Evolutionary conservation across 2,329 filamentous ascomycete species (phyloP).

Genomic region (Emydomyces testavorans): DNA sequence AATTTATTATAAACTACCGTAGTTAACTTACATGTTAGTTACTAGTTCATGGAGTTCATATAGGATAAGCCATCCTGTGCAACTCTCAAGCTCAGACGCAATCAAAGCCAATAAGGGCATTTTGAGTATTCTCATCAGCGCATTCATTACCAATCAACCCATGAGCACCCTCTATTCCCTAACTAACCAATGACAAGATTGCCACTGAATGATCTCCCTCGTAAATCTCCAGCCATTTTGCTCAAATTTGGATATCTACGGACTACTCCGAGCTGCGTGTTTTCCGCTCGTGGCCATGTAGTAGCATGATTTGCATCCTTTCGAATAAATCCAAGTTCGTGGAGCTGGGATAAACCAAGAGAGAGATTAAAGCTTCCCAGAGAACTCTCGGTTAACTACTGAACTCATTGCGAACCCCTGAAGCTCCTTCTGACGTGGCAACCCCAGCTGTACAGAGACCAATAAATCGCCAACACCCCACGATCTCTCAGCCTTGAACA

Average conservation of each 20-base stretch:
- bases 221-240: not conserved
- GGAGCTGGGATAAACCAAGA: slow-evolving; percentile 2
- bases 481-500: slow-evolving; percentile 9
- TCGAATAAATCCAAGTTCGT: not conserved
- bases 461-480: slow-evolving; percentile 1
- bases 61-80: not conserved
- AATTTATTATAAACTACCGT: no score
- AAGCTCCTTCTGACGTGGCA: slow-evolving; percentile 10
- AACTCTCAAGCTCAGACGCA: not conserved
- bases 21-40: not conserved
- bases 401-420: slow-evolving; percentile 6
- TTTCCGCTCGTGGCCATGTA: not conserved
- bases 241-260: not conserved
- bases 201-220: not conserved
- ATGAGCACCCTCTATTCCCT: not conserved
- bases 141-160: slow-evolving; percentile 6
- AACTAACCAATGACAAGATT: not conserved
- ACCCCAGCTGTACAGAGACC: slow-evolving; percentile 1
- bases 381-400: slow-evolving; percentile 1
- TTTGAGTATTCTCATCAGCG: not conserved
- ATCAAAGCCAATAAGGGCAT: not conserved
- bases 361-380: not conserved
- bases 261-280: not conserved
- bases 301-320: not conserved
- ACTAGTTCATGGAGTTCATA: not conserved